Evolutionary conservation across 1,139 yeast genomes (phyloP), one percentile per base, ranked within the genome.

Genomic region (Sugiyamaella xylanicola): DNA sequence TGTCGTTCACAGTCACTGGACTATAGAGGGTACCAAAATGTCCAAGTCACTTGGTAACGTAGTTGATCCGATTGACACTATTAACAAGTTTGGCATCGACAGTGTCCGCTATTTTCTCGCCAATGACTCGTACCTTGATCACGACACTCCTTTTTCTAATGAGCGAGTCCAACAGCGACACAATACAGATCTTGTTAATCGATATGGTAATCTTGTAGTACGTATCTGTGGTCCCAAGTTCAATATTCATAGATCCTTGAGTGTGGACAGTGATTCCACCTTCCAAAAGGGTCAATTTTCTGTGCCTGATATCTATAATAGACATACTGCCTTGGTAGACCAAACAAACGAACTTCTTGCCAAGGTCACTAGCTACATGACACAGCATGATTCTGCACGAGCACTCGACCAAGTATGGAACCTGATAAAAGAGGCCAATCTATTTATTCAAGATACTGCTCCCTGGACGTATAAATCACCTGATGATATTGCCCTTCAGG

Each of bases 1-100:
- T 3, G 79, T 91, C 11, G 96, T 93, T 1, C 99, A 93, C 72
- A 86, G 96, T 2, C 99, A 93, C 70, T 93, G 99, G 99, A 77
- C 92, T 16, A 81, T 88, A 71, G 87, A 85, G 46, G 98, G 98
- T 0, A 76, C 83, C 53, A 93, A 93, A 68, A 93, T 93, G 99
- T 87, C 96, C 57, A 93, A 93, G 66, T 86, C 96, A 56, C 73
- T 86, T 56, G 97, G 98, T 0, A 93, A 93, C 69, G 98, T 93
- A n/a, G 96, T 93, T 8, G 97, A 95, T 66, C 99, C 99, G 0
- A 68, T 86, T 20, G 80, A 75, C 16, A 77, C 86, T 22, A 75
- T 82, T 19, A 76, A 80, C 0, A 70, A 76, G 55, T 68, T 66
- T 45, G 96, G 92, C 0, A 73, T 80, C 17, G 98, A 92, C 69